Base-by-base conservation (phyloP, 371 early-diverging fungal species). In the Mortierella sp. region DNA sequence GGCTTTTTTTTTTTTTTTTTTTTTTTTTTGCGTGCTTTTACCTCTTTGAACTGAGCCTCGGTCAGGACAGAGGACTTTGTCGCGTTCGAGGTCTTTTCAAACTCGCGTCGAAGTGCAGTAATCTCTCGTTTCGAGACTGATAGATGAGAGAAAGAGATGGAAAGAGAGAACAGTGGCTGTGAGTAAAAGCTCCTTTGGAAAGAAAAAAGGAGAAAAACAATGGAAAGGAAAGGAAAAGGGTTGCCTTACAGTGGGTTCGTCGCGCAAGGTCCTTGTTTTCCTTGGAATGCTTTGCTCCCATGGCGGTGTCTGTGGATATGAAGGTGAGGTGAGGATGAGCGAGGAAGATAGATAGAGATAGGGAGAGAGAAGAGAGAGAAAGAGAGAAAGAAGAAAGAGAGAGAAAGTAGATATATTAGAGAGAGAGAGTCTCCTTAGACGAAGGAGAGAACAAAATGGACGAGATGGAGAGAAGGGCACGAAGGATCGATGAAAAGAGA, bases 1-100 rank as follows among this genome's bases (percentile, higher is more conserved):
- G n/a, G n/a, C n/a, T n/a, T n/a, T n/a, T n/a, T n/a, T n/a, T n/a
- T n/a, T n/a, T n/a, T n/a, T n/a, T n/a, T n/a, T n/a, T n/a, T n/a
- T n/a, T n/a, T n/a, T n/a, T n/a, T n/a, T n/a, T n/a, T n/a, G n/a
- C n/a, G 51, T 21, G 21, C 44, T 16, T 15, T 61, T 87, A 90
- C 94, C 75, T 88, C 81, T 82, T 89, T 91, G 81, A 94, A 94
- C 48, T 92, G 90, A 56, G 90, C 84, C 80, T 92, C 91, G 4
- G 91, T 89, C 56, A 93, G 82, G 62, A 81, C 84, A 59, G 77
- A 87, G 57, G 89, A 84, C 66, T 66, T 62, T 29, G 85, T 81
- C 25, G 79, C 74, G 62, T 81, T 83, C 4, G 89, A 84, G 23
- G 83, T 80, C 70, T 88, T 82, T 73, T 88, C 87, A 72, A 94